Percentiles rank a stretch among this genome's conserved stretches.
These are phyloP conservation scores for Biscogniauxia sp. DNA, from an alignment of 2,329 filamentous ascomycete genomes.

Conservation along the genomic window DNA sequence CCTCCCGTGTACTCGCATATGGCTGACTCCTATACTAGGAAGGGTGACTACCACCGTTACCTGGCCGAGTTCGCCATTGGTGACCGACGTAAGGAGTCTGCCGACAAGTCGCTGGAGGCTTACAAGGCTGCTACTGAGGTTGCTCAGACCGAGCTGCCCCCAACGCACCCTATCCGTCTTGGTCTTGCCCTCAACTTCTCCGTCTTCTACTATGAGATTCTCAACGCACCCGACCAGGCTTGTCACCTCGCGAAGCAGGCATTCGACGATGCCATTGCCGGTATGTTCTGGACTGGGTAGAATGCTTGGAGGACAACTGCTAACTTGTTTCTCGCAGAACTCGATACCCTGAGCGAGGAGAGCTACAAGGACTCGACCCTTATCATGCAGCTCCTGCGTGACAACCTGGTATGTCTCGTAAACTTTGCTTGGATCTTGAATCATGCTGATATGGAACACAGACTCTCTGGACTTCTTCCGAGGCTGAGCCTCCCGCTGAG, in stretches of 20 bases:
- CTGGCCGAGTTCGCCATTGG: conserved; percentile 94
- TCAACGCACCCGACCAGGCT: conserved; percentile 96
- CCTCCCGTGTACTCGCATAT: conserved; percentile 8
- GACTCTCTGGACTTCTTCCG: conserved; percentile 99
- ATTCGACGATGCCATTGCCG: conserved; percentile 93
- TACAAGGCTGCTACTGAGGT: conserved; percentile 95
- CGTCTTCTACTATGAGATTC: conserved; percentile 99
- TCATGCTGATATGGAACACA: conserved; percentile 36
- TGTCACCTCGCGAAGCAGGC: conserved; percentile 97
- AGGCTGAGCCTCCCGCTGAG: conserved; percentile 73
- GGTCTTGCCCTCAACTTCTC: conserved; percentile 94
- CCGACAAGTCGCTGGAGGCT: conserved; percentile 91
- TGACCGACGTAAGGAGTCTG: conserved; percentile 92
- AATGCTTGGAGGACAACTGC: conserved; percentile 5
- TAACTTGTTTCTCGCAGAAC: conserved; percentile 56
- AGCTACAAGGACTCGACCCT: conserved; percentile 99
- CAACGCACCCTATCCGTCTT: conserved; percentile 90
- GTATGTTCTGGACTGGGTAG: conserved; percentile 33
- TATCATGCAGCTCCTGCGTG: conserved; percentile 97
- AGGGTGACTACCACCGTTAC: conserved; percentile 99
- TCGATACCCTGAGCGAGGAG: conserved; percentile 95
- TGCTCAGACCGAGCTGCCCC: conserved; percentile 82
- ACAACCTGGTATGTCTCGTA: conserved; percentile 74
- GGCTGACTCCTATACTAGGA: conserved; percentile 57
- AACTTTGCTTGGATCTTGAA: neutral